Evolutionary conservation across 75 land plant genomes (phyloP), one percentile per base, ranked within the genome.

Genomic region (Azolla pinnata): DNA sequence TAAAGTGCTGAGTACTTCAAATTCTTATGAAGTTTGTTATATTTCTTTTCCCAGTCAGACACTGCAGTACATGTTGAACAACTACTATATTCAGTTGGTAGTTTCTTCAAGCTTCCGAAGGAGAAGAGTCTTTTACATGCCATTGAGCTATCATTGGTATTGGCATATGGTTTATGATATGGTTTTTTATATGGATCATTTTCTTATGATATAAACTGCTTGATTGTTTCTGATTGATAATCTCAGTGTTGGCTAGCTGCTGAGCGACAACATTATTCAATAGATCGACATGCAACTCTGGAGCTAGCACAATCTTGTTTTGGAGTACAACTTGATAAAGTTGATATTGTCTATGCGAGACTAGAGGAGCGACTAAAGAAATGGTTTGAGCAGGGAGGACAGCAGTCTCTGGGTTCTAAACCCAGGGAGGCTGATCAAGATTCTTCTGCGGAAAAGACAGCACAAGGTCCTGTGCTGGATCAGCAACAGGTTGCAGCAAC

Each of bases 221-320:
- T n/a, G n/a, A n/a, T n/a, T n/a, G n/a, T n/a, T n/a, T n/a, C n/a
- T n/a, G n/a, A n/a, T n/a, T n/a, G n/a, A n/a, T n/a, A n/a, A n/a
- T n/a, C n/a, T 42, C 68, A 89, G 96, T 86, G 89, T 62, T 83
- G 83, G 84, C 33, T 61, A 35, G 90, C 86, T 52, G 90, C 84
- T 40, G 75, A 80, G 27, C 50, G 69, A 23, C 47, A 65, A 40
- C 74, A 67, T 54, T 64, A 69, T 27, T 62, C 72, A 3, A 48
- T 85, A 17, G 71, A 83, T 54, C 68, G 55, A 27, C 40, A 49
- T 29, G 66, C 56, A 18, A 75, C 86, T 8, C 63, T 83, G 38
- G 55, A 21, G 10, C 65, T 75, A 31, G 87, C 83, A 14, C 74
- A 74, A 34, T 29, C 50, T 42, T 48, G 66, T 24, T 73, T 76